Base-by-base conservation (phyloP, 345 rosid genomes). In the Iberis pinnata region DNA sequence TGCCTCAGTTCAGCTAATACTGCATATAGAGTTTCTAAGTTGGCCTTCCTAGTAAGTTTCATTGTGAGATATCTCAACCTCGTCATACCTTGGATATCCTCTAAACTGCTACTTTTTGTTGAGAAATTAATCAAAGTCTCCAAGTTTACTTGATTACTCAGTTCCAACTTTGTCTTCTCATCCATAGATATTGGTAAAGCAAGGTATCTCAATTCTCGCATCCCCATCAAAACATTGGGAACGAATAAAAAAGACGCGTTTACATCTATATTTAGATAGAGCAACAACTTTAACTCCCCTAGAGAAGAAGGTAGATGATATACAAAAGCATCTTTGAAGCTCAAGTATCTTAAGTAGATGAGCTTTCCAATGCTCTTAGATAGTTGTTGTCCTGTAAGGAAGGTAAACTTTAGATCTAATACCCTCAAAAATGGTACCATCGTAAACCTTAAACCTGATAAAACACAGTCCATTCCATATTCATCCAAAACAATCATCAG, bases 331-430 rank as follows among this genome's bases (percentile, higher is more conserved):
- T 1, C 3, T 0, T 0, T 0, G 4, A 40, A 40, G 3, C 22
- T 40, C 44, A 40, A 40, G n/a, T 15, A 17, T 40, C 44, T 40
- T 12, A 40, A 40, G 22, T 40, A 22, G 17, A 41, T 41, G 45
- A 40, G 44, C 12, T 40, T 7, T 17, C 22, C 44, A 9, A 40
- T 39, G 12, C 19, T n/a, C n/a, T n/a, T 39, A 16, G 43, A 40
- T 3, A 22, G 44, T 40, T 16, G 1, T 4, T 16, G 16, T 12
- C 44, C 12, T 40, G n/a, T n/a, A n/a, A n/a, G n/a, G n/a, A n/a
- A n/a, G n/a, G n/a, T n/a, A n/a, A n/a, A n/a, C n/a, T n/a, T n/a
- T n/a, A n/a, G n/a, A n/a, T n/a, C n/a, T n/a, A n/a, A n/a, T n/a
- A n/a, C 44, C 44, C 13, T 40, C 4, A 8, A 40, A 40, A 4